Evolutionary conservation across 2,329 filamentous ascomycete species (phyloP), one percentile per base, ranked within the genome.

Genomic region (Phialocephala sp.): DNA sequence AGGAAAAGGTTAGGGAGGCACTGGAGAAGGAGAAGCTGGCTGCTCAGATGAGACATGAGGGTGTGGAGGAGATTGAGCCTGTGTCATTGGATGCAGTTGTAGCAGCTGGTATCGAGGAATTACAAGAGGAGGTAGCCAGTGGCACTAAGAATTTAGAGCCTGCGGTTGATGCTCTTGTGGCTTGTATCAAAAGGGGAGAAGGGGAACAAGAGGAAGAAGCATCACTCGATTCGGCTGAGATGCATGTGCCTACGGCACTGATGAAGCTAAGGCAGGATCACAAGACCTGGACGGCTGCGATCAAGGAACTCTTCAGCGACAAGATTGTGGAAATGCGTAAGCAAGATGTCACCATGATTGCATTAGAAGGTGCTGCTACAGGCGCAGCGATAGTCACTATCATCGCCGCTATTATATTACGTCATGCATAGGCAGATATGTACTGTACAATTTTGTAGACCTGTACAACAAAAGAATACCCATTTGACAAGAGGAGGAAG

Each of bases 1-100:
- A 93, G 70, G 90, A 92, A 72, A 89, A 93, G 78, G 90, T 93
- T 64, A 83, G 85, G 68, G 84, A 86, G 71, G 88, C 88, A 1
- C 77, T 92, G 60, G 90, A 76, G 61, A 71, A 73, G 55, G 73
- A 72, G 61, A 74, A 72, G 43, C 60, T 66, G 8, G 60, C 55
- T 39, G 32, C 32, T 4, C 4, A 65, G 18, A 60, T 47, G 6
- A 63, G 59, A 52, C 59, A 50, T 35, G 55, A 39, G 3, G 56
- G 54, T 8, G 39, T 14, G 12, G 57, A 52, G 11, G 59, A 63
- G 32, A 63, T 55, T n/a, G 63, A 65, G n/a, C 60, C 67, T 32
- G 63, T 72, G 4, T 50, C 65, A 0, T 36, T 73, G 14, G 73
- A 73, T 59, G 69, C 64, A 6, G 66, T 72, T 35, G 64, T 73